Percentiles rank a stretch among this genome's conserved stretches.
phyloP scores from a whole-genome alignment of 768 basidiomycete species.

The Psilocybe azurescens region DNA sequence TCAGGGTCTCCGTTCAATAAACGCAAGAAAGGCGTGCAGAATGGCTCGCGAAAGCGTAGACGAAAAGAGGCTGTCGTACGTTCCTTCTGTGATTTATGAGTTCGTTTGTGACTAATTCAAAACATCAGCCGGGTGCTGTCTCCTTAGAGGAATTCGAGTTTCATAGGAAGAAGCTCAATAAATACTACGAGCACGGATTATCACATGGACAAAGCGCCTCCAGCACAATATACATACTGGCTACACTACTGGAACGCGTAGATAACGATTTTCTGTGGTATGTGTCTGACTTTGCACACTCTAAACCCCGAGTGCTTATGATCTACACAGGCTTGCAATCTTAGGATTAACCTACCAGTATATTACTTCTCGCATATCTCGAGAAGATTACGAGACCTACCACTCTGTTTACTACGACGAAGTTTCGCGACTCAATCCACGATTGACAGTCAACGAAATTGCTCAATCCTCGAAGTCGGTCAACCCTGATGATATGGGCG shows the following conservation, averaged over 20 bases:
- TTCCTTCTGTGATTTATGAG: conserved; percentile 9
- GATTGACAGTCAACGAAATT: conserved; percentile 43
- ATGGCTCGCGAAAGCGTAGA: conserved; percentile 59
- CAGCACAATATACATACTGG: conserved; percentile 87
- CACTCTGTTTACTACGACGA: conserved; percentile 87
- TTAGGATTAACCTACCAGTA: conserved; percentile 95
- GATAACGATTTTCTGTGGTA: conserved; percentile 96
- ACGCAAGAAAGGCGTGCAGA: conserved; percentile 50
- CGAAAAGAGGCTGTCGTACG: conserved; percentile 54
- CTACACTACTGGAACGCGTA: conserved; percentile 87
- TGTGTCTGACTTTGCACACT: conserved; percentile 21
- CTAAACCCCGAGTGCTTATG: conserved; percentile 5
- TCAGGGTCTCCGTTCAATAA: conserved; percentile 43
- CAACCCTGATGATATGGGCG: conserved; percentile 82
- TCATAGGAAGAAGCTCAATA: conserved; percentile 70
- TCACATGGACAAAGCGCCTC: conserved; percentile 91
- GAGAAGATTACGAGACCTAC: conserved; percentile 82
- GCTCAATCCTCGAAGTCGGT: conserved; percentile 48
- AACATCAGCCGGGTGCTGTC: conserved; percentile 51
- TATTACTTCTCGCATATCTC: conserved; percentile 83
- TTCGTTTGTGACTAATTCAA: conserved; percentile 3
- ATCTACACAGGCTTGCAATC: conserved; percentile 77
- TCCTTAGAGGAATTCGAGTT: conserved; percentile 71
- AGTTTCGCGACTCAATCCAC: conserved; percentile 88
- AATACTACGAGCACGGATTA: conserved; percentile 85